Percentiles rank a stretch among this genome's conserved stretches.
phyloP scores from a whole-genome alignment of 2,329 filamentous ascomycete species.

The Fusarium ramigenum region DNA sequence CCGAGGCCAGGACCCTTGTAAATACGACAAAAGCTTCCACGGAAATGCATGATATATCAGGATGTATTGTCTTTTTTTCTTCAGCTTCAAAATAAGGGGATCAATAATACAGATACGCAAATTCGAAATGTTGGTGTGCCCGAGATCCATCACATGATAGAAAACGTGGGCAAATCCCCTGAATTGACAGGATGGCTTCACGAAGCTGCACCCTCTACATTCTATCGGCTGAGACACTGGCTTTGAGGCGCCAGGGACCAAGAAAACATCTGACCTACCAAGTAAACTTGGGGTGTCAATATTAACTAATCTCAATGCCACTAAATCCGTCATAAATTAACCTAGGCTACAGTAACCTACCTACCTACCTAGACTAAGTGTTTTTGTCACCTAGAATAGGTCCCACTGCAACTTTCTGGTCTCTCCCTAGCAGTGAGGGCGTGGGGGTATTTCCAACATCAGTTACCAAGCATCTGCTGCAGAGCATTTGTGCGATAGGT shows the following conservation, averaged over 20 bases:
- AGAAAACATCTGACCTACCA: background rate
- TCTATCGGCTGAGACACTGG: slow-evolving; percentile 24
- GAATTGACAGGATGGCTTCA: slow-evolving; percentile 33
- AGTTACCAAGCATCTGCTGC: slow-evolving; percentile 56
- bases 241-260: slow-evolving; percentile 10
- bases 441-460: background rate
- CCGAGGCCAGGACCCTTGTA: background rate
- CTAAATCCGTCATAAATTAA: background rate
- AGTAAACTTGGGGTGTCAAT: background rate
- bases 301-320: background rate
- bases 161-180: slow-evolving; percentile 38
- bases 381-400: background rate
- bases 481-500: slow-evolving; percentile 62
- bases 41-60: slow-evolving; percentile 37
- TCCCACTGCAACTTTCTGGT: background rate
- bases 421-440: background rate
- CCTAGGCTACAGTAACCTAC: too few species aligned
- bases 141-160: slow-evolving; percentile 15
- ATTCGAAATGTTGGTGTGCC: slow-evolving; percentile 1
- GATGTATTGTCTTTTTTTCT: background rate
- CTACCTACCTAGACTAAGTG: too few species aligned
- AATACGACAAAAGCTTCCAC: background rate
- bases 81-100: background rate
- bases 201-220: slow-evolving; percentile 16
- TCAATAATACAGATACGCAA: background rate